Percentiles rank a stretch among this genome's conserved stretches.
These are phyloP conservation scores for Talaromyces thailandensis DNA, from an alignment of 495 filamentous ascomycete genomes.

Conservation along the genomic window DNA sequence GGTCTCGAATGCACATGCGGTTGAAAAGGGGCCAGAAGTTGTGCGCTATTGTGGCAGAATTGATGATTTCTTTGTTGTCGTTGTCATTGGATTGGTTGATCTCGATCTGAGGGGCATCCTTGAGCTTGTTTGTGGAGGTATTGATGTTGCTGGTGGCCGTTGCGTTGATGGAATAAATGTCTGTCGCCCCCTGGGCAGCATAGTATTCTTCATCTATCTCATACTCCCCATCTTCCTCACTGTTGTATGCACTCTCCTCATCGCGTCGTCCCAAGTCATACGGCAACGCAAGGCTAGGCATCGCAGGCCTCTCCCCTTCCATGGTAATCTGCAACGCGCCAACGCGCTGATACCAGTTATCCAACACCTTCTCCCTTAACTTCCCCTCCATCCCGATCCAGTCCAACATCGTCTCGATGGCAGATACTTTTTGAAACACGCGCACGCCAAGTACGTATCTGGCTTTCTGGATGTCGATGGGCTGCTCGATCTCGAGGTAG, in stretches of 20 bases:
- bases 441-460: background rate
- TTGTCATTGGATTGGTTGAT: background rate
- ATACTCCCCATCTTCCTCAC: background rate
- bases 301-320: background rate
- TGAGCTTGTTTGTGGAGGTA: background rate
- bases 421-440: background rate
- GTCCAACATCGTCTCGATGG: background rate
- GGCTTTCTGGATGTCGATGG: background rate
- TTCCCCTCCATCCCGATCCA: background rate
- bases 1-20: background rate
- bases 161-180: background rate
- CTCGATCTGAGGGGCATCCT: background rate
- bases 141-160: background rate
- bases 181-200: background rate
- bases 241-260: background rate
- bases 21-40: background rate
- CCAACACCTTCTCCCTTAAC: background rate
- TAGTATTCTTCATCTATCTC: background rate
- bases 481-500: background rate
- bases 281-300: background rate
- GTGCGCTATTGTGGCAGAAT: background rate
- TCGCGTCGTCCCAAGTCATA: background rate
- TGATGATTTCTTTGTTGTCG: background rate
- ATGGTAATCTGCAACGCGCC: background rate
- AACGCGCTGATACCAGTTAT: background rate